Evolutionary conservation across 768 basidiomycete species (phyloP).

Genomic region (Amanita molliuscula): DNA sequence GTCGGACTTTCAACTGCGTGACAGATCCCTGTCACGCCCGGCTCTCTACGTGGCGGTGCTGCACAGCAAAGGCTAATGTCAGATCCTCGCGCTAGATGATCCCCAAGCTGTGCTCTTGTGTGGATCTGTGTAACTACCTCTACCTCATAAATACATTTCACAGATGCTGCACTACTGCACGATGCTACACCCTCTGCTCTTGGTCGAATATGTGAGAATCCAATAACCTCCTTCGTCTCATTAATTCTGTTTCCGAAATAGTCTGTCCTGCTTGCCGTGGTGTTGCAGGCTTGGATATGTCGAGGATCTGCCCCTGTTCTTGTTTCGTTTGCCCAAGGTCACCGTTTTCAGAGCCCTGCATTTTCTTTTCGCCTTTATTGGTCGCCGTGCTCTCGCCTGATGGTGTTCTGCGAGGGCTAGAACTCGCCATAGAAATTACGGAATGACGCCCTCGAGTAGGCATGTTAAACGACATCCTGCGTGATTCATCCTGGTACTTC

Average conservation of each 20-base stretch:
- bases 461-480: not conserved
- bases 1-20: conserved; percentile 2
- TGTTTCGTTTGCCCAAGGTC: not conserved
- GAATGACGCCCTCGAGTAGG: not conserved
- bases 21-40: conserved; percentile 5
- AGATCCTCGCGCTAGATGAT: conserved; percentile 12
- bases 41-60: conserved; percentile 25
- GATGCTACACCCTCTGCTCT: not conserved
- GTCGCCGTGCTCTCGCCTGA: not conserved
- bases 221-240: conserved; percentile 68
- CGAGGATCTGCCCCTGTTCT: not conserved
- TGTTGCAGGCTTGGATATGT: conserved; percentile 16
- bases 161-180: not conserved
- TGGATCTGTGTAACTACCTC: not conserved
- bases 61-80: conserved; percentile 28
- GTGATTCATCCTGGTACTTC: conserved; percentile 3
- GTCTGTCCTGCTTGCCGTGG: conserved; percentile 47
- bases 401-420: conserved; percentile 9
- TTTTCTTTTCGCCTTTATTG: not conserved
- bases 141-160: not conserved
- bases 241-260: conserved; percentile 70
- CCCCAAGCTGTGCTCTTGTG: conserved; percentile 22
- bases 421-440: not conserved
- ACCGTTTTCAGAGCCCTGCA: not conserved
- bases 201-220: conserved; percentile 58